Conservation (phyloP, 163 green algal species). For the Picocystis sp. region DNA sequence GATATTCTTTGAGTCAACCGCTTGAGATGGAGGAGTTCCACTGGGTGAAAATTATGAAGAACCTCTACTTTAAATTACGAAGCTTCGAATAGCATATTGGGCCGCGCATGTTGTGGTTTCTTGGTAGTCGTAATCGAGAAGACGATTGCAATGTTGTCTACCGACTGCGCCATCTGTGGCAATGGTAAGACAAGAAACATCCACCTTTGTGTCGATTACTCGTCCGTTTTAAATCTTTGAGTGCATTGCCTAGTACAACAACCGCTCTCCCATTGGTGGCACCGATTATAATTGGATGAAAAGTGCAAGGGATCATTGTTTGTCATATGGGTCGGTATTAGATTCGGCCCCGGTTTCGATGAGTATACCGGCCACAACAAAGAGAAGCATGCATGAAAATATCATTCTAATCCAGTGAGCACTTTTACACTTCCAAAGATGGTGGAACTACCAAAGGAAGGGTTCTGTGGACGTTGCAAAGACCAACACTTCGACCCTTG, state of each 20-base stretch:
- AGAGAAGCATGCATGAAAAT: conserved; percentile 10
- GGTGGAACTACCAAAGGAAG: conserved; percentile 9
- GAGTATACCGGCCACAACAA: conserved; percentile 9
- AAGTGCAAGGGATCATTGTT: conserved; percentile 14
- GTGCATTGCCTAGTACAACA: conserved; percentile 3
- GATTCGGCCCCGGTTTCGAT: conserved; percentile 6
- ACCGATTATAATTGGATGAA: conserved; percentile 5
- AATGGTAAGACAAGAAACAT: too few species aligned
- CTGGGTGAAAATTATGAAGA: too few species aligned
- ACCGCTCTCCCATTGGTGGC: conserved; percentile 9
- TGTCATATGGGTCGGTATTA: conserved; percentile 2
- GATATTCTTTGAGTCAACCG: too few species aligned
- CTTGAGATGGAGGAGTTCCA: too few species aligned
- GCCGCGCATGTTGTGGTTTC: too few species aligned
- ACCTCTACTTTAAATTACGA: too few species aligned
- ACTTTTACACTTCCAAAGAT: neutral
- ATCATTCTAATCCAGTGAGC: conserved; percentile 1
- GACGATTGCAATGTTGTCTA: too few species aligned
- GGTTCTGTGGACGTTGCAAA: conserved; percentile 8
- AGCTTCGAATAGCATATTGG: too few species aligned
- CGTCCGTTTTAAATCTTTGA: too few species aligned
- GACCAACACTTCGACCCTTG: neutral
- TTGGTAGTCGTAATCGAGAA: too few species aligned
- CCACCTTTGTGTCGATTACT: too few species aligned
- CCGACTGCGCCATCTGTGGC: too few species aligned